Conservation (phyloP, 768 basidiomycete species). For the Collybia nuda region DNA sequence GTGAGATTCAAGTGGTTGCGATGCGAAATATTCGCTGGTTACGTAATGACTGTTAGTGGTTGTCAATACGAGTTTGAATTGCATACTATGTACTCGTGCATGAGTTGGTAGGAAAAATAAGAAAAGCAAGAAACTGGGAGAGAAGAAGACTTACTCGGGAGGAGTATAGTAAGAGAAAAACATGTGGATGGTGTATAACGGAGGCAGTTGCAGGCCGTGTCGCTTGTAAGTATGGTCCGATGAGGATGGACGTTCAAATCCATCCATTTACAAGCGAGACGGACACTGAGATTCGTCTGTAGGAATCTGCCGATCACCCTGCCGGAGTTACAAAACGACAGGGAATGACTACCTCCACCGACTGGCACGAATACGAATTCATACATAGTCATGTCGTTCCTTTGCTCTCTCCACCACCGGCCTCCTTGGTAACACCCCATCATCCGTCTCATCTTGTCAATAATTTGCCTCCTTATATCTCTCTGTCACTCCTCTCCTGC, state of each 20-base stretch:
- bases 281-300: conserved; percentile 19
- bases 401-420: conserved; percentile 27
- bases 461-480: neutral
- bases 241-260: conserved; percentile 24
- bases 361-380: conserved; percentile 18
- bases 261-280: conserved; percentile 6
- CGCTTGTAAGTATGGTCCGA: conserved; percentile 40
- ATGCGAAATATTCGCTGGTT: conserved; percentile 21
- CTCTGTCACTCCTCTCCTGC: conserved; percentile 29
- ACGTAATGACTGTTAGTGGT: conserved; percentile 14
- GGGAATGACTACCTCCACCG: conserved; percentile 22
- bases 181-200: conserved; percentile 24
- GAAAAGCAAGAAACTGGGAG: neutral
- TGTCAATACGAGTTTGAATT: conserved; percentile 2
- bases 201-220: conserved; percentile 32
- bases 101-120: conserved; percentile 1
- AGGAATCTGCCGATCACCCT: conserved; percentile 35
- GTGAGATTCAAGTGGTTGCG: conserved; percentile 2
- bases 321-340: conserved; percentile 22
- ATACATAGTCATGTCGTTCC: conserved; percentile 28
- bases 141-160: neutral
- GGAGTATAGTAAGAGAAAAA: neutral
- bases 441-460: conserved; percentile 30
- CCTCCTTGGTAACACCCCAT: conserved; percentile 50
- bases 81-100: neutral